phyloP scores from a whole-genome alignment of 352 stramenopile species.

The Globisporangium cylindrosporum region DNA sequence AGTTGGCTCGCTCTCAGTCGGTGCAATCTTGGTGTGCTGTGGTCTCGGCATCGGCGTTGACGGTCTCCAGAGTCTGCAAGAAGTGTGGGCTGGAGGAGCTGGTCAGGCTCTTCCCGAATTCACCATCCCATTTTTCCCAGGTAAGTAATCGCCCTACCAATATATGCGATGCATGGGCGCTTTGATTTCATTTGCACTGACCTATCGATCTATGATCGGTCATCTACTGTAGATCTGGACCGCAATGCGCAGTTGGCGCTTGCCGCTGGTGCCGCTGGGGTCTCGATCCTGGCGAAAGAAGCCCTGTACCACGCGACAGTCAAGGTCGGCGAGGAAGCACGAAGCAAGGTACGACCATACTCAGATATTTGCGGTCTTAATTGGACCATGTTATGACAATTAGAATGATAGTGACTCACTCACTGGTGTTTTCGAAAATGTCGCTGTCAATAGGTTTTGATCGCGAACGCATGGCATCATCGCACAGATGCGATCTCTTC shows the following conservation, averaged over 20 bases:
- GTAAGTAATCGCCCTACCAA: constrained; percentile 10
- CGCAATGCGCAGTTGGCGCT: constrained; percentile 58
- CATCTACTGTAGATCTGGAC: constrained; percentile 34
- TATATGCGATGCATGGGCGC: not conserved
- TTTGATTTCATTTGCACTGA: not conserved
- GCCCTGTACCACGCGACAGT: constrained; percentile 92
- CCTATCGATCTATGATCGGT: not conserved
- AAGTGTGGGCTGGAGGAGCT: constrained; percentile 46
- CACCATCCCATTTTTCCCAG: constrained; percentile 45
- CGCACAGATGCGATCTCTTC: constrained; percentile 91
- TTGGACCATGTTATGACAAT: not conserved
- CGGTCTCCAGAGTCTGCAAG: constrained; percentile 67
- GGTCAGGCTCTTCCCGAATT: constrained; percentile 31
- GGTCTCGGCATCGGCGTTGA: constrained; percentile 71
- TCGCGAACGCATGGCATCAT: constrained; percentile 98
- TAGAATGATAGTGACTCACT: not conserved
- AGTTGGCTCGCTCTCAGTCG: constrained; percentile 83
- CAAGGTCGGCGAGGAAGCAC: constrained; percentile 87
- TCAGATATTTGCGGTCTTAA: not conserved
- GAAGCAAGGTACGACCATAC: constrained; percentile 69
- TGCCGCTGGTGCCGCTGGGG: constrained; percentile 77
- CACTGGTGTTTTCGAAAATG: not conserved
- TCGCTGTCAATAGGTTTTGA: constrained; percentile 70
- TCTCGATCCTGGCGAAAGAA: constrained; percentile 94
- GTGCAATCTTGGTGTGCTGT: constrained; percentile 76